Percentiles rank a stretch among this genome's conserved stretches.
These are phyloP conservation scores for Pueraria montana DNA, from an alignment of 306 rosid genomes.

Conservation along the genomic window DNA sequence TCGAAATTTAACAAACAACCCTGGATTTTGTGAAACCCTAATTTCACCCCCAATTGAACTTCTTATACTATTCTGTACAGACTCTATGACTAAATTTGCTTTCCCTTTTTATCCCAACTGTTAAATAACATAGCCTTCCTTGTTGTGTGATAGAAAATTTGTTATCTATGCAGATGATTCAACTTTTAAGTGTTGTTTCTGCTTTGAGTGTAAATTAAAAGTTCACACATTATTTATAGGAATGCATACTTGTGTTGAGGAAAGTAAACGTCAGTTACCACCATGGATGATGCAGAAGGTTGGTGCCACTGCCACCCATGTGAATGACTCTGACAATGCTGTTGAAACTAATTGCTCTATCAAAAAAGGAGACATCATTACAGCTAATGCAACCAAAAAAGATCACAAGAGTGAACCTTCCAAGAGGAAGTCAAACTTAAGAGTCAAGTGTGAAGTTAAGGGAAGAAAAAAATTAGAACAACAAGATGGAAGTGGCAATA, in stretches of 20 bases:
- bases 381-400: slow-evolving; percentile 28
- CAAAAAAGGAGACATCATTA: slow-evolving; percentile 47
- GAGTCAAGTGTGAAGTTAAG: slow-evolving; percentile 51
- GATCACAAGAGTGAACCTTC: slow-evolving; percentile 46
- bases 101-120: slow-evolving; percentile 1
- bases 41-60: slow-evolving; percentile 12
- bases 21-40: slow-evolving; percentile 40
- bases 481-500: slow-evolving; percentile 38
- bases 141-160: slow-evolving; percentile 13
- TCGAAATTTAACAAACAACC: slow-evolving; percentile 6
- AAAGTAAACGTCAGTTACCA: slow-evolving; percentile 72
- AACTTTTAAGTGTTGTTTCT: neutral
- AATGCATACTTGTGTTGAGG: slow-evolving; percentile 54
- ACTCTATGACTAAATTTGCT: neutral
- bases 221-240: slow-evolving; percentile 35
- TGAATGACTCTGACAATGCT: slow-evolving; percentile 47
- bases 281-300: slow-evolving; percentile 77
- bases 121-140: neutral
- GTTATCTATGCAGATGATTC: slow-evolving; percentile 27
- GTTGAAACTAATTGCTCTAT: slow-evolving; percentile 42
- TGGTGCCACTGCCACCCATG: slow-evolving; percentile 50
- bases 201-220: slow-evolving; percentile 17
- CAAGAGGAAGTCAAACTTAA: slow-evolving; percentile 47
- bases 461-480: slow-evolving; percentile 47
- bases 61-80: neutral